Base-by-base conservation (phyloP, 805 yeast species). In the Yamadazyma phyllophila region DNA sequence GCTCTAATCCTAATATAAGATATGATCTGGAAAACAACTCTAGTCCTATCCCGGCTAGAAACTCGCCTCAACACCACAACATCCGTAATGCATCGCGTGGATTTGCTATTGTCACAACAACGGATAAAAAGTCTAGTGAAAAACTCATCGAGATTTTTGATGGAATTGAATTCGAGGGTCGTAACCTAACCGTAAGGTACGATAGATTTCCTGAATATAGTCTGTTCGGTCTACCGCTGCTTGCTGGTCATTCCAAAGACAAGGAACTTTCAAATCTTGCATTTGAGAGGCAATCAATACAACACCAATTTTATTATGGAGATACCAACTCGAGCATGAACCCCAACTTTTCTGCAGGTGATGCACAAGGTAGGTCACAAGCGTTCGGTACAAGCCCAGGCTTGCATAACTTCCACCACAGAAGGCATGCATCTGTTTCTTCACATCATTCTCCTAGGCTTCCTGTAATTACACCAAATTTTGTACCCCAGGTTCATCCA, bases 21-120 rank as follows among this genome's bases (percentile, higher is more conserved):
- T 12, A n/a, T 9, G 14, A 44, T 5, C 31, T 33, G 4, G 38
- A 44, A n/a, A 24, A 14, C 13, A 14, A 11, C 13, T 14, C 17
- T 32, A 35, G 16, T 26, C 20, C 24, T 20, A 20, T 20, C 6
- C 24, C 24, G 24, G 24, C 24, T 20, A 20, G 6, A 20, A 20
- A 26, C 20, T 12, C 30, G 7, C 9, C 36, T 3, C 30, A 20
- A 7, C 13, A 34, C 2, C 13, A 31, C 30, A 12, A 24, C 5
- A 15, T 13, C 4, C 41, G 34, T 20, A 46, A 46, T 13, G 16
- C 47, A 45, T 61, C 66, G 27, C 75, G 81, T 54, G 89, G 90
- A 1, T 83, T 80, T 66, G 89, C 88, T 1, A 74, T 83, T 39
- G 86, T 81, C 1, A 69, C 76, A 3, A 81, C 80, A 17, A 68